Base-by-base conservation (phyloP, 2,329 filamentous ascomycete genomes). In the Xylogone sp. region DNA sequence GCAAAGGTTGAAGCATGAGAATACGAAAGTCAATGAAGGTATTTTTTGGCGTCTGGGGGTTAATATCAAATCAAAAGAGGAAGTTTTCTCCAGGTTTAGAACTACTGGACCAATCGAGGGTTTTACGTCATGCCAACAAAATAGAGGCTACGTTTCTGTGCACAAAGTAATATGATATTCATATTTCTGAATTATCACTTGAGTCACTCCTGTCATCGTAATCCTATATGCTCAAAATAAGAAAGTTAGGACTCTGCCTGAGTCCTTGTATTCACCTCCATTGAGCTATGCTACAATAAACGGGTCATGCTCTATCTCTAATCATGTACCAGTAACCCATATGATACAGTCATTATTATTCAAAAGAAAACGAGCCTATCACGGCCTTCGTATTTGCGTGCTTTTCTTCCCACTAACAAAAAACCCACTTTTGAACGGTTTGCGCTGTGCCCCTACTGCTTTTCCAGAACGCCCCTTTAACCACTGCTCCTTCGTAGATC, bases 1-100 rank as follows among this genome's bases (percentile, higher is more conserved):
- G 81, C 92, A 29, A 96, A 93, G 76, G 90, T 90, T 56, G 78
- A 84, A 55, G 77, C 79, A 55, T 82, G 43, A 54, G 34, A 39
- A 16, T 16, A 6, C n/a, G 34, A 16, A 18, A 4, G 10, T 18
- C 13, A 9, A 39, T 6, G 5, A 10, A 9, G 34, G 34, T 13
- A 39, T 39, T 39, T n/a, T n/a, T 18, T 39, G 34, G 34, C 34
- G 34, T 39, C 34, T 39, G 10, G 34, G 27, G 34, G 34, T 39
- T 16, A 39, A 39, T 18, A 39, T 39, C 12, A 39, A 39, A 39
- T 39, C n/a, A 39, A 39, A 39, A 39, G n/a, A 4, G 10, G 34
- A 18, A 9, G 12, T 18, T 39, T 7, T 13, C 4, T 18, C 12
- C n/a, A 39, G 8, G 34, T 39, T 16, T 39, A 39, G 34, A 39